Base-by-base conservation (phyloP, 1,139 yeast genomes). In the Pichia sp. region DNA sequence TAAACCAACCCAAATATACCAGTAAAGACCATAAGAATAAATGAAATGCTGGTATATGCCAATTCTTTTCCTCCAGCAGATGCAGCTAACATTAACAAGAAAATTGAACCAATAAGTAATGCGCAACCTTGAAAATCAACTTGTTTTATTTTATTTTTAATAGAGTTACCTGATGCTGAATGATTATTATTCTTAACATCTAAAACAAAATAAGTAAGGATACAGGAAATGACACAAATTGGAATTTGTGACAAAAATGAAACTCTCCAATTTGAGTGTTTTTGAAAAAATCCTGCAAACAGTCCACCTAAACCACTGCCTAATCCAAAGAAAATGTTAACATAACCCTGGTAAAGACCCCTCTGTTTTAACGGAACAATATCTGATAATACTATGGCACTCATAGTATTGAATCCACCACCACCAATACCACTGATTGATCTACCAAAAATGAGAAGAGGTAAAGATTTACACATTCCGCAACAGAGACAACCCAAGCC, bases 401-500 rank as follows among this genome's bases (percentile, higher is more conserved):
- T 73, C 45, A 77, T 62, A 1, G 79, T 63, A 17, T 76, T 74
- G 52, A 76, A 70, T 0, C 83, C 83, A 1, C 79, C 75, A 15
- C 81, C 82, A n/a, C 83, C 83, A 53, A 75, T 69, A 9, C 83
- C 83, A 9, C 81, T 75, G 34, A 77, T 65, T 52, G 76, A 72
- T 50, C 82, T 65, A 4, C 81, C 81, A 34, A 73, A 42, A 53
- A 85, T 81, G 45, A 85, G 66, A 73, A 76, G 73, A 52, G 73
- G 69, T 79, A 85, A 81, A 36, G 72, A 70, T 17, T 63, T 70
- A 0, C 90, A 71, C 7, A 83, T 61, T 0, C 83, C 93, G 40
- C 82, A 72, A 5, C 84, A 66, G 37, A 84, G 67, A 7, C 88
- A 81, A 0, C 91, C 91, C 4, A 77, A 58, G 55, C 78, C 82